Conservation (phyloP, 768 basidiomycete genomes). For the Serendipita indica region DNA sequence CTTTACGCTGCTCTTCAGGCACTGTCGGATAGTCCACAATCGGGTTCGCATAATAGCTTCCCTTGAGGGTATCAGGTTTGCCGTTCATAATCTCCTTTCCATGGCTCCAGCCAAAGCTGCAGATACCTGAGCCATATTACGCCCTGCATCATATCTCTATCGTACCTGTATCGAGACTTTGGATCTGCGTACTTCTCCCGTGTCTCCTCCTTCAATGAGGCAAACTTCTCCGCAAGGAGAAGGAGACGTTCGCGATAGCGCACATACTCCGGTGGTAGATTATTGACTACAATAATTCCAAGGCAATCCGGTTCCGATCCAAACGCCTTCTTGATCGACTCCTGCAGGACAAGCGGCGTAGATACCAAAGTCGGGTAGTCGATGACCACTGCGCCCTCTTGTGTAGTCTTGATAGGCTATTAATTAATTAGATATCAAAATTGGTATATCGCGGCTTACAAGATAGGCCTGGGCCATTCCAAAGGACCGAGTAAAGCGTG, state of each 20-base stretch:
- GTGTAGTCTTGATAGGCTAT: conserved; percentile 1
- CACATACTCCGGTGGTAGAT: conserved; percentile 56
- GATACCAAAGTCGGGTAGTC: conserved; percentile 45
- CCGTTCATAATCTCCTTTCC: conserved; percentile 99
- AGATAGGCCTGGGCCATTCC: not conserved
- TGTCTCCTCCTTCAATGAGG: conserved; percentile 44
- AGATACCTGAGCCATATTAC: not conserved
- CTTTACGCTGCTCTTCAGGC: conserved; percentile 33
- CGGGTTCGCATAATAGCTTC: conserved; percentile 89
- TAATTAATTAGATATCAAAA: not conserved
- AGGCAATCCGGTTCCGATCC: conserved; percentile 62
- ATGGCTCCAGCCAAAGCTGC: conserved; percentile 92
- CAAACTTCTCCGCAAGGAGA: conserved; percentile 60
- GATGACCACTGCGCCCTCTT: conserved; percentile 42
- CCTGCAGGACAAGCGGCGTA: conserved; percentile 35
- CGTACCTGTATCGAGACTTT: conserved; percentile 58
- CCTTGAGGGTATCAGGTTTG: conserved; percentile 75
- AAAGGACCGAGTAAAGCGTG: not conserved
- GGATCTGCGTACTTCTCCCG: conserved; percentile 67
- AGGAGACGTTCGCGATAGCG: conserved; percentile 56
- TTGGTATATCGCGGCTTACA: not conserved
- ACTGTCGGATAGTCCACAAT: conserved; percentile 52
- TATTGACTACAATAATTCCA: conserved; percentile 69
- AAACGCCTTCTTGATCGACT: conserved; percentile 60
- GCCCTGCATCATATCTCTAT: conserved; percentile 10